Base-by-base conservation (phyloP, 2,329 filamentous ascomycete genomes). In the Colletotrichum sidae region DNA sequence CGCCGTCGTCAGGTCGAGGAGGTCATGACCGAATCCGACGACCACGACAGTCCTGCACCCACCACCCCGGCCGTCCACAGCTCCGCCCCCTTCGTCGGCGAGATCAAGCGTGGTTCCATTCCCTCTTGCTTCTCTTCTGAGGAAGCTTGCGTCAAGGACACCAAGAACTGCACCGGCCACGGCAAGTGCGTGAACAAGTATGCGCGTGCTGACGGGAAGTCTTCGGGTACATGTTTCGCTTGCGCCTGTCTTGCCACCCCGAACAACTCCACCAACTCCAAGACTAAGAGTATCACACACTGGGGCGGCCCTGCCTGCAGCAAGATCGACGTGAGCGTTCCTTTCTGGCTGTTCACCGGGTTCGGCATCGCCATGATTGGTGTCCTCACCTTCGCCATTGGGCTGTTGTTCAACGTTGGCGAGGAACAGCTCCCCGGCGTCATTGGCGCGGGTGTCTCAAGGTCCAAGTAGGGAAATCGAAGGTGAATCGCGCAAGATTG, bases 371-470 rank as follows among this genome's bases (percentile, higher is more conserved):
- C 89, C 42, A 82, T 96, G 68, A 79, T 96, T 1, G 85, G 87
- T 51, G 79, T 92, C 42, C 80, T 96, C 35, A 84, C 83, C 42
- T 90, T 91, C 75, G 89, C 88, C 10, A 90, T 98, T 71, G 88
- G 90, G 6, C 82, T 97, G 84, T 78, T 99, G 58, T 96, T 91
- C 78, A 90, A 83, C 68, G 92, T 98, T 73, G 96, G 95, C 39
- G 88, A 92, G 76, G 90, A 97, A 81, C 91, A 94, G 79, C 83
- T 98, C 69, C 96, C 96, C 0, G 94, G 94, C 71, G 95, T 99
- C 8, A 94, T 99, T 77, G 93, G 94, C n/a, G 96, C 96, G 52
- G 96, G 96, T 69, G 95, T 99, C 42, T 92, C 91, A 69, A 87
- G 89, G 64, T 84, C 89, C 39, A 93, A 90, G 78, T 87, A 81